Percentiles rank a stretch among this genome's conserved stretches.
These are phyloP conservation scores for Blastosporella zonata DNA, from an alignment of 1,284 basidiomycete species.

Conservation along the genomic window DNA sequence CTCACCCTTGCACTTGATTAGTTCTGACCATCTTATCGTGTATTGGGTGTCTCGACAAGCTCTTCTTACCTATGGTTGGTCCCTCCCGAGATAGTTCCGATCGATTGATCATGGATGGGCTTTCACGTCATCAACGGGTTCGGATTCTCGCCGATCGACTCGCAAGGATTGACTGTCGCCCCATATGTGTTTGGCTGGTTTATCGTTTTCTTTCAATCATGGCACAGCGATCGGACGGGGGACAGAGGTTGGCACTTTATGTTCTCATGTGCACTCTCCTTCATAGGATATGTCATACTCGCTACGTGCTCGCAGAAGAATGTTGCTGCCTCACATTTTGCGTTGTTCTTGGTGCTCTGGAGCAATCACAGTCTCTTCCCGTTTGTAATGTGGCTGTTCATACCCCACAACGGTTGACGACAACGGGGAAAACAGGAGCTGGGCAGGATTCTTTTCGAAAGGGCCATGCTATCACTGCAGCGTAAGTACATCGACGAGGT, in stretches of 20 bases:
- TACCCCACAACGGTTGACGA: neutral
- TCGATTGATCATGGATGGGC: neutral
- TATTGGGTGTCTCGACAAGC: slow-evolving; percentile 55
- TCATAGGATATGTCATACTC: slow-evolving; percentile 50
- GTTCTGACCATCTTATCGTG: slow-evolving; percentile 21
- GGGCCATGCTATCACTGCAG: slow-evolving; percentile 49
- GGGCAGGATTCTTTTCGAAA: slow-evolving; percentile 51
- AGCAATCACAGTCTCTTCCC: slow-evolving; percentile 53
- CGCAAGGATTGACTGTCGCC: slow-evolving; percentile 54
- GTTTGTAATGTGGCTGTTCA: slow-evolving; percentile 44
- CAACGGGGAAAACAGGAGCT: slow-evolving; percentile 37
- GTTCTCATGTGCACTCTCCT: slow-evolving; percentile 39
- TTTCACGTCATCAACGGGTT: slow-evolving; percentile 49
- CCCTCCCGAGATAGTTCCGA: neutral
- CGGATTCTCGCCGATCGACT: slow-evolving; percentile 52
- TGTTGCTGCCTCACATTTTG: slow-evolving; percentile 51
- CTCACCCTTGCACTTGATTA: neutral
- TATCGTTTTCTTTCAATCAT: slow-evolving; percentile 49
- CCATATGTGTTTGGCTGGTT: slow-evolving; percentile 54
- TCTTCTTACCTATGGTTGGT: slow-evolving; percentile 53
- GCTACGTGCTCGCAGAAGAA: slow-evolving; percentile 46
- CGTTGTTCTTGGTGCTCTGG: slow-evolving; percentile 51
- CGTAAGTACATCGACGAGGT: slow-evolving; percentile 36
- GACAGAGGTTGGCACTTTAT: slow-evolving; percentile 55
- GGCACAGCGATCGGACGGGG: slow-evolving; percentile 49